phyloP scores from a whole-genome alignment of 106 monocot species.

The Chionographis japonica region DNA sequence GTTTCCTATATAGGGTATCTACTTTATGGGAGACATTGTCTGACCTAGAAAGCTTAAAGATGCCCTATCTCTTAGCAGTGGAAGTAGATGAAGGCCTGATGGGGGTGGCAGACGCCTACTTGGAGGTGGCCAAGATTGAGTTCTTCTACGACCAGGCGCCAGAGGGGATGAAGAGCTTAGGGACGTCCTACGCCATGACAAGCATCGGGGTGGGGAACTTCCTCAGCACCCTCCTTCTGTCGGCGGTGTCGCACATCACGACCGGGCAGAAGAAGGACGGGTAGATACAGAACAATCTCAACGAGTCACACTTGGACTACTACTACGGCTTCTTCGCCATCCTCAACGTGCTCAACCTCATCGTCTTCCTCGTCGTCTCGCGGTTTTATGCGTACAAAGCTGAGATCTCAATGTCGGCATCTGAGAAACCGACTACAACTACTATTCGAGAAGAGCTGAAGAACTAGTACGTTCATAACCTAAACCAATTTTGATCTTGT shows the following conservation, averaged over 20 bases:
- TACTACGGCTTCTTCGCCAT: slow-evolving; percentile 21
- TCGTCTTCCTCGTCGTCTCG: not conserved
- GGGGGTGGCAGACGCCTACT: slow-evolving; percentile 51
- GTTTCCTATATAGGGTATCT: no score
- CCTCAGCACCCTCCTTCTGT: slow-evolving; percentile 42
- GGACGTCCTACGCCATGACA: slow-evolving; percentile 39
- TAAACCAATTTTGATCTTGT: no score
- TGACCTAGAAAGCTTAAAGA: no score
- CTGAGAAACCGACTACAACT: not conserved
- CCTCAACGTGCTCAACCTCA: slow-evolving; percentile 1
- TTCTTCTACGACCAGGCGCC: slow-evolving; percentile 69
- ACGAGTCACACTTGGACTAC: slow-evolving; percentile 35
- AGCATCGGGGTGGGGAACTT: slow-evolving; percentile 42
- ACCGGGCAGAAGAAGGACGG: slow-evolving; percentile 22
- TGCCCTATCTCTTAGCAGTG: no score
- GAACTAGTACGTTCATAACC: no score
- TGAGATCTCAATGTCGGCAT: not conserved
- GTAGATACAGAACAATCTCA: slow-evolving; percentile 49
- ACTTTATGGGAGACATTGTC: no score
- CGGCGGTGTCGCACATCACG: slow-evolving; percentile 19
- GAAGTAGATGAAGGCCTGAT: no score
- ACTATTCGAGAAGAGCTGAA: no score
- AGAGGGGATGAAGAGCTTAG: slow-evolving; percentile 56
- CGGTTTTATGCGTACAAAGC: not conserved
- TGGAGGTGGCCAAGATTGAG: slow-evolving; percentile 40